Conservation (phyloP, 139 green algal species). For the Yamagishiella unicocca region DNA sequence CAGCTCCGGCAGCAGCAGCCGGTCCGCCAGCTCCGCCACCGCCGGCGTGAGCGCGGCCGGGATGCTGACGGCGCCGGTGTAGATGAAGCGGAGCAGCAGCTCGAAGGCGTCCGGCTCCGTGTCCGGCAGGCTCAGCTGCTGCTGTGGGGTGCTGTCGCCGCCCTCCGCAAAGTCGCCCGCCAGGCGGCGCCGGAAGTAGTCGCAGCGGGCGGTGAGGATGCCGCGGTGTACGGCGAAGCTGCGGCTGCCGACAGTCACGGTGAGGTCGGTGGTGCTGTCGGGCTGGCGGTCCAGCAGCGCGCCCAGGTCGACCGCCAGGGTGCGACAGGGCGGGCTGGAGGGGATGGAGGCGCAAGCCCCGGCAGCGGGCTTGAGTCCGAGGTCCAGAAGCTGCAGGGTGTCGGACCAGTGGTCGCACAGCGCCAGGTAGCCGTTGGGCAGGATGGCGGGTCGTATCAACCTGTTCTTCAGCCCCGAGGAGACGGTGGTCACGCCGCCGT, state of each 20-base stretch:
- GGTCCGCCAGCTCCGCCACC: constrained; percentile 4
- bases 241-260: not conserved
- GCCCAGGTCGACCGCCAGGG: not conserved
- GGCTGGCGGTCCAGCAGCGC: constrained; percentile 15
- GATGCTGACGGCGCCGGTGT: not conserved
- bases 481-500: not conserved
- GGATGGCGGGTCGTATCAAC: not conserved
- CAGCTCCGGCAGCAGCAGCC: constrained; percentile 10
- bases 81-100: constrained; percentile 6
- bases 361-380: not conserved
- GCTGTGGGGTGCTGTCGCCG: not conserved
- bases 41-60: not conserved
- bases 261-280: not conserved
- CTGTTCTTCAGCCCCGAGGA: not conserved
- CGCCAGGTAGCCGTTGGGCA: constrained; percentile 19
- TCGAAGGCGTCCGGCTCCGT: not conserved
- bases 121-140: constrained; percentile 11
- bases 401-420: not conserved
- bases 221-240: not conserved
- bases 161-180: constrained; percentile 2
- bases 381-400: not conserved
- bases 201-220: not conserved
- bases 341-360: not conserved
- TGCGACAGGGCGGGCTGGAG: not conserved
- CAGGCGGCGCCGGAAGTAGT: constrained; percentile 33